Percentiles rank a stretch among this genome's conserved stretches.
These are phyloP conservation scores for Clitocybe nebularis DNA, from an alignment of 1,284 basidiomycete genomes.

Conservation along the genomic window DNA sequence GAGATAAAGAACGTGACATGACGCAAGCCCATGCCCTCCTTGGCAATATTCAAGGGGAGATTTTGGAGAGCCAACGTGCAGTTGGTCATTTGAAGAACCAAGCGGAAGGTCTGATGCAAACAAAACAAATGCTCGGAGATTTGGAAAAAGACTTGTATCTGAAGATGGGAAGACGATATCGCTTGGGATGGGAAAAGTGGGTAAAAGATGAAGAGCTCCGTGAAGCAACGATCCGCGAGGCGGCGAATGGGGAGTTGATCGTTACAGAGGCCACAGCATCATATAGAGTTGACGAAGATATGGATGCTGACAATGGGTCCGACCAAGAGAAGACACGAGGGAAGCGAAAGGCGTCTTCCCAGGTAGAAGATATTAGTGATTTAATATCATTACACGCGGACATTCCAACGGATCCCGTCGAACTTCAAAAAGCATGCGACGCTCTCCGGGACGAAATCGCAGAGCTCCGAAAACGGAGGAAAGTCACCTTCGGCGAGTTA, in stretches of 20 bases:
- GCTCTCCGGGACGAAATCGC: slow-evolving; percentile 60
- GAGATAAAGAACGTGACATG: slow-evolving; percentile 89
- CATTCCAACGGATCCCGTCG: slow-evolving; percentile 55
- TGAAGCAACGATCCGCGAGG: slow-evolving; percentile 61
- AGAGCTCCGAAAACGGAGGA: slow-evolving; percentile 63
- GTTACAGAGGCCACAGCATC: slow-evolving; percentile 39
- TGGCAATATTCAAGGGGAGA: slow-evolving; percentile 87
- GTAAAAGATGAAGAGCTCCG: slow-evolving; percentile 79
- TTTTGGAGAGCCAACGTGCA: slow-evolving; percentile 81
- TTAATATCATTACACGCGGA: slow-evolving; percentile 53
- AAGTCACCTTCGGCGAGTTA: slow-evolving; percentile 67
- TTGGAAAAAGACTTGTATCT: slow-evolving; percentile 66
- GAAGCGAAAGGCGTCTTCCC: slow-evolving; percentile 44
- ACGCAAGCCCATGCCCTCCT: slow-evolving; percentile 88
- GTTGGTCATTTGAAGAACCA: slow-evolving; percentile 70
- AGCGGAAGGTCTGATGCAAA: slow-evolving; percentile 65
- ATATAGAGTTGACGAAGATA: slow-evolving; percentile 26
- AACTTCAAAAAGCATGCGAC: slow-evolving; percentile 57
- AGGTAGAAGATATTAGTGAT: slow-evolving; percentile 61
- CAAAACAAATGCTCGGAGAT: slow-evolving; percentile 55
- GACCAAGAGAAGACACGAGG: slow-evolving; percentile 34
- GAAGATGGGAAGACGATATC: slow-evolving; percentile 79
- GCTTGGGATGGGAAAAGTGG: slow-evolving; percentile 92
- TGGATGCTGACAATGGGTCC: slow-evolving; percentile 11
- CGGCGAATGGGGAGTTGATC: slow-evolving; percentile 48